Evolutionary conservation across 345 rosid genomes (phyloP), one percentile per base, ranked within the genome.

Genomic region (Murraya paniculata): DNA sequence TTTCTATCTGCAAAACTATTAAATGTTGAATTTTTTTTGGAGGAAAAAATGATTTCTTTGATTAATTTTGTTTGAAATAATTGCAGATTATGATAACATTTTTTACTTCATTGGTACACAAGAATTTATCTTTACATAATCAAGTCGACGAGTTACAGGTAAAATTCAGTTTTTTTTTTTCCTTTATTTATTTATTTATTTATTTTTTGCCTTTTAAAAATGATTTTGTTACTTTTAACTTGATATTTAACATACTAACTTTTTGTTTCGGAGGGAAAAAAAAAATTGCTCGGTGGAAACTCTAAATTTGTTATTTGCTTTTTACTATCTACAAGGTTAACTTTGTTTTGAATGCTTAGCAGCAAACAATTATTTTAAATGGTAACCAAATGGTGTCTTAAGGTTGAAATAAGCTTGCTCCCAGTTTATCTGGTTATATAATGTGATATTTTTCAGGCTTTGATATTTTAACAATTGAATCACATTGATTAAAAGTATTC

Each of bases 91-190:
- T 85, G 76, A 73, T 86, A 27, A 84, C 88, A 8, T 84, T 79
- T 64, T 84, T 90, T 67, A 70, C 88, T 81, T 86, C 91, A 64
- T 72, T 89, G 82, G 81, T 86, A 19, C 90, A 84, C 84, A 90
- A 83, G 87, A 90, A 88, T 75, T 82, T 88, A 84, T 82, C 86
- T 56, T 77, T 90, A n/a, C 89, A 83, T 66, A 62, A 79, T 24
- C 87, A 86, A 81, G 89, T 87, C 50, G 65, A 80, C 66, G 86
- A 86, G 31, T 85, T 90, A 80, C 87, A 88, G 93, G 95, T 88
- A 71, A 60, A 35, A 5, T 24, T 25, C n/a, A 19, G 31, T 24
- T 22, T 48, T 5, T 25, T 21, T 68, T 22, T 13, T 4, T 66
- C 36, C 4, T n/a, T n/a, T n/a, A n/a, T n/a, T n/a, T n/a, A n/a